These are phyloP conservation scores for Backusella australiensis DNA, from an alignment of 192 early-diverging fungal genomes.

Conservation along the genomic window DNA sequence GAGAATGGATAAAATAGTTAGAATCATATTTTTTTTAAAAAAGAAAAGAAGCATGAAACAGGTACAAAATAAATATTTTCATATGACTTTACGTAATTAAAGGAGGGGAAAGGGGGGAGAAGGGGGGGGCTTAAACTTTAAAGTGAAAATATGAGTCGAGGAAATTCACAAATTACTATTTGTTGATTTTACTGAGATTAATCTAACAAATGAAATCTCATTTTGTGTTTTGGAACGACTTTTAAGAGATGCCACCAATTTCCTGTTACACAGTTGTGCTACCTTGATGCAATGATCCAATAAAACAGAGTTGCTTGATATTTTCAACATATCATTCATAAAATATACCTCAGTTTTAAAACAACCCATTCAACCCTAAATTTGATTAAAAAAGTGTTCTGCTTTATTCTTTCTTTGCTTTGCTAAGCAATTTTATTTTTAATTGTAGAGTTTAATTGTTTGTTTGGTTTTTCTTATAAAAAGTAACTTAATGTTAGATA, in stretches of 20 bases:
- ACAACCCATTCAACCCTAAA: not conserved
- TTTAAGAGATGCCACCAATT: not conserved
- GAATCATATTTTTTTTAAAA: not conserved
- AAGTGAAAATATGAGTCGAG: not conserved
- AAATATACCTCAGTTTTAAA: not conserved
- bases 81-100: not conserved
- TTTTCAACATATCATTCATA: not conserved
- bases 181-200: constrained; percentile 5
- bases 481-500: not conserved
- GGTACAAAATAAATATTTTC: constrained; percentile 3
- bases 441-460: not conserved
- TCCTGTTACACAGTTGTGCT: not conserved
- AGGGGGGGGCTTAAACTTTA: not conserved
- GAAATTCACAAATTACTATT: not conserved
- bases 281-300: constrained; percentile 6
- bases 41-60: not conserved
- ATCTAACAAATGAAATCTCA: not conserved
- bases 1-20: not conserved
- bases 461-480: not conserved
- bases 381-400: not conserved
- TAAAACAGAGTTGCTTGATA: not conserved
- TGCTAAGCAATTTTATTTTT: not conserved
- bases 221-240: constrained; percentile 2
- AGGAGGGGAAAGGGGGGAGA: not conserved
- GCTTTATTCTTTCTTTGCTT: not conserved